Evolutionary conservation across 2,329 filamentous ascomycete species (phyloP).

Genomic region (Lasiodiplodia theobromae): DNA sequence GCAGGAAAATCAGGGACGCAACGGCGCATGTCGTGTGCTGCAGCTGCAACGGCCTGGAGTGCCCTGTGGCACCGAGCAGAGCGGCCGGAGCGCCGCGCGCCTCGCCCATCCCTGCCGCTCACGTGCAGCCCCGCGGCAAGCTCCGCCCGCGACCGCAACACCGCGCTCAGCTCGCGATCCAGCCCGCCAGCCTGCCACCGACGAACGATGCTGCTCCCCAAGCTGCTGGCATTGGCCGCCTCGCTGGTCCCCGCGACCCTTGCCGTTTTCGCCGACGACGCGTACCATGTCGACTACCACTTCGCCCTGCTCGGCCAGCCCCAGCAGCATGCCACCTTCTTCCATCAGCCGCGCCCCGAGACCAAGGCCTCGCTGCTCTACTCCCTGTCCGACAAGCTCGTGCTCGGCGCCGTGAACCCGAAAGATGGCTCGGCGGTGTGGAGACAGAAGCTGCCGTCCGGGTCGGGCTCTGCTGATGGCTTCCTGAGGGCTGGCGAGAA

Average conservation of each 20-base stretch:
- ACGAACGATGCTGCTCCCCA: slow-evolving; percentile 47
- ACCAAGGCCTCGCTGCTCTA: slow-evolving; percentile 91
- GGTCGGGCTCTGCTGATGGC: slow-evolving; percentile 36
- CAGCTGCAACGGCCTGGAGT: slow-evolving; percentile 15
- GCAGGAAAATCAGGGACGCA: slow-evolving; percentile 25
- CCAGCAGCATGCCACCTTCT: slow-evolving; percentile 85
- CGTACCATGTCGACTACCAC: slow-evolving; percentile 91
- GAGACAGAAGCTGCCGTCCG: slow-evolving; percentile 75
- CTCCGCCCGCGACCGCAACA: slow-evolving; percentile 16
- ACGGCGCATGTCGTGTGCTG: slow-evolving; percentile 25
- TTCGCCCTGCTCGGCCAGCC: slow-evolving; percentile 86
- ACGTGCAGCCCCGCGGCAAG: slow-evolving; percentile 19
- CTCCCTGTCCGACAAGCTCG: slow-evolving; percentile 82
- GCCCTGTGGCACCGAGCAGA: neutral
- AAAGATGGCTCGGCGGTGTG: slow-evolving; percentile 84
- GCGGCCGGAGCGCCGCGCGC: neutral
- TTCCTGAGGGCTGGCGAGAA: slow-evolving; percentile 77
- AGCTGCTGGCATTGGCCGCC: slow-evolving; percentile 44
- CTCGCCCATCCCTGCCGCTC: slow-evolving; percentile 8
- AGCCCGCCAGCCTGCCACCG: slow-evolving; percentile 19
- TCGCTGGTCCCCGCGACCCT: slow-evolving; percentile 59
- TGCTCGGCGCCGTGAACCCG: slow-evolving; percentile 89
- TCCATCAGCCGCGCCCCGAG: slow-evolving; percentile 82
- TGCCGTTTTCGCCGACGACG: slow-evolving; percentile 89
- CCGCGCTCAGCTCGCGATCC: slow-evolving; percentile 19